Evolutionary conservation across 139 green algal species (phyloP).

Genomic region (Asterochloris erici): DNA sequence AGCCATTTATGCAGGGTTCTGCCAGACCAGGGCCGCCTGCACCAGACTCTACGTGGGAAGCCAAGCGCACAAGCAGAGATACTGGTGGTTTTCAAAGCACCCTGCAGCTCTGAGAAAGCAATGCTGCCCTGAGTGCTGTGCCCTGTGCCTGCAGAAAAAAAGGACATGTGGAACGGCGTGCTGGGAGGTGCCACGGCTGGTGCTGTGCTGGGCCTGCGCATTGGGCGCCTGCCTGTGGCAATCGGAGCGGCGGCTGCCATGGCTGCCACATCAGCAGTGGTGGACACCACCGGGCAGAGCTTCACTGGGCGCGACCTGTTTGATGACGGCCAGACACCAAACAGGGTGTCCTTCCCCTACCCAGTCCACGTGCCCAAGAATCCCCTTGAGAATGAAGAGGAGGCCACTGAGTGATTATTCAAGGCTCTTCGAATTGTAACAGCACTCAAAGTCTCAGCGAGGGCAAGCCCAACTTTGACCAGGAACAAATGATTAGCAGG

Average conservation of each 20-base stretch:
- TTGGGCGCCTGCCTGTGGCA: conserved; percentile 28
- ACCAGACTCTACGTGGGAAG: too few relatives aligned
- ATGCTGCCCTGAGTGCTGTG: background rate
- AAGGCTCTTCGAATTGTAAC: too few relatives aligned
- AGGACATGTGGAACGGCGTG: conserved; percentile 43
- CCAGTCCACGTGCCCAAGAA: background rate
- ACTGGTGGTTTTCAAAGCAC: too few relatives aligned
- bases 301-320: conserved; percentile 25
- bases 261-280: conserved; percentile 27
- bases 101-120: too few relatives aligned
- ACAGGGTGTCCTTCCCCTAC: conserved; percentile 39
- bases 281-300: conserved; percentile 32
- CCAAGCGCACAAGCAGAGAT: too few relatives aligned
- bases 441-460: too few relatives aligned
- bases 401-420: too few relatives aligned
- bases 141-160: conserved; percentile 28
- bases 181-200: conserved; percentile 34
- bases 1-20: background rate
- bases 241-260: conserved; percentile 36
- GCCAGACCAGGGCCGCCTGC: background rate
- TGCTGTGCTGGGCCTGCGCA: conserved; percentile 34
- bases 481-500: too few relatives aligned
- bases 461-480: too few relatives aligned
- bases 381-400: too few relatives aligned
- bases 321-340: conserved; percentile 40